phyloP scores from a whole-genome alignment of 306 rosid species.

The Canavalia ensiformis region DNA sequence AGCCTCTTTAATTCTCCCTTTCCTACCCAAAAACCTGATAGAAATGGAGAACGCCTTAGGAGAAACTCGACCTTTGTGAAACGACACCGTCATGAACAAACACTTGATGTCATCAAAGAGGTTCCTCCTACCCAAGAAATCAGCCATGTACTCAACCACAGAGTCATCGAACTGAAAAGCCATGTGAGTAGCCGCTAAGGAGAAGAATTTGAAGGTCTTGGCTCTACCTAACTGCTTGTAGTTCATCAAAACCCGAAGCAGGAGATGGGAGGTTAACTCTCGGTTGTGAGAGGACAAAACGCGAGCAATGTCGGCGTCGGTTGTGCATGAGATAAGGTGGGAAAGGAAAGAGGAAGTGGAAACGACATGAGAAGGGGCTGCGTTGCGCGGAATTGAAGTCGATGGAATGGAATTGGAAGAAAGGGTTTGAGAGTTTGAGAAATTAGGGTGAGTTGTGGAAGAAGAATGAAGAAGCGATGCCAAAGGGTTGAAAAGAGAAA shows the following conservation, averaged over 20 bases:
- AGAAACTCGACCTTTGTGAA: constrained; percentile 60
- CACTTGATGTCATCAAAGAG: constrained; percentile 81
- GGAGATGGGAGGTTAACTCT: constrained; percentile 57
- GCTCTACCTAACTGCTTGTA: constrained; percentile 71
- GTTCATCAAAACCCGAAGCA: constrained; percentile 65
- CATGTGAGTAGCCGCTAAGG: constrained; percentile 75
- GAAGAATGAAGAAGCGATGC: constrained; percentile 38
- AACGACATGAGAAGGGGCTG: constrained; percentile 36
- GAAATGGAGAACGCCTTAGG: constrained; percentile 66
- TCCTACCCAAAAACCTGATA: constrained; percentile 78
- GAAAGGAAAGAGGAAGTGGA: constrained; percentile 60
- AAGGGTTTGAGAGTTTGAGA: constrained; percentile 44
- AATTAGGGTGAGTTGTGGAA: constrained; percentile 43
- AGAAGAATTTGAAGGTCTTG: constrained; percentile 69
- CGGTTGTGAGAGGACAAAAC: constrained; percentile 52
- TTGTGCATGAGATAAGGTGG: constrained; percentile 40
- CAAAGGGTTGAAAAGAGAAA: constrained; percentile 25
- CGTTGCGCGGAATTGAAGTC: constrained; percentile 18
- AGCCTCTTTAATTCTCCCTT: constrained; percentile 71
- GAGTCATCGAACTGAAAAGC: constrained; percentile 63
- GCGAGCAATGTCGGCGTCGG: constrained; percentile 46
- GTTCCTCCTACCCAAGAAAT: constrained; percentile 81
- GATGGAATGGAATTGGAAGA: constrained; percentile 40
- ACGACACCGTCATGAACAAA: constrained; percentile 62
- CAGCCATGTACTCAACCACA: constrained; percentile 77